A percentile compares a stretch with the other conserved stretches of the same genome.
These are phyloP conservation scores for Anthracocystis walkeri DNA, from an alignment of 1,284 basidiomycete genomes.

Conservation along the genomic window DNA sequence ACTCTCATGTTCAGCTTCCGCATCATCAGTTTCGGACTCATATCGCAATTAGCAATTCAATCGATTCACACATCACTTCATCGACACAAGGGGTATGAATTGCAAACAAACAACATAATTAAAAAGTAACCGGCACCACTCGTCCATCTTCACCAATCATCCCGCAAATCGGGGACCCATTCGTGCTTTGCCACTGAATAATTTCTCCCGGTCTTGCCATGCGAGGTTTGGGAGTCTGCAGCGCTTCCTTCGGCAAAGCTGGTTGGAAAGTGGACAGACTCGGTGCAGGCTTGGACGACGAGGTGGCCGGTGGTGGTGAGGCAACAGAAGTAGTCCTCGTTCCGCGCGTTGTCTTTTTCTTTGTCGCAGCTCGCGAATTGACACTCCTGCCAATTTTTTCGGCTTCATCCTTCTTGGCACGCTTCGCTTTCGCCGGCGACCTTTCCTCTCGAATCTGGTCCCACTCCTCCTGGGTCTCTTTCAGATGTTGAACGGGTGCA, in stretches of 20 bases:
- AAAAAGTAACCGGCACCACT: conserved; percentile 31
- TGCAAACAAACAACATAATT: not conserved
- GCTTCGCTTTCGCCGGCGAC: conserved; percentile 29
- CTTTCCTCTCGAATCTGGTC: conserved; percentile 46
- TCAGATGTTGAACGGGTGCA: conserved; percentile 34
- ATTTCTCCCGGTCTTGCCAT: conserved; percentile 51
- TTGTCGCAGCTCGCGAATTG: conserved; percentile 12
- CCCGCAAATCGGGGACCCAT: conserved; percentile 57
- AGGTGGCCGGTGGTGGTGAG: conserved; percentile 10
- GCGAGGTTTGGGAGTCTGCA: conserved; percentile 38
- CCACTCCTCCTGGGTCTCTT: conserved; percentile 48
- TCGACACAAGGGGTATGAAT: conserved; percentile 7
- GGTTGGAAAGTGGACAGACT: conserved; percentile 41
- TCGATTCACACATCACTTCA: not conserved
- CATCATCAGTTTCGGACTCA: conserved; percentile 3
- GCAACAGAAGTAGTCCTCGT: not conserved
- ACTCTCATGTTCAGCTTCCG: not conserved
- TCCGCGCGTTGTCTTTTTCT: conserved; percentile 18
- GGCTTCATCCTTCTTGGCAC: conserved; percentile 29
- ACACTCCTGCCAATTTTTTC: conserved; percentile 5
- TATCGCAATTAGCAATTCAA: conserved; percentile 3
- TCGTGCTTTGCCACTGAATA: conserved; percentile 52
- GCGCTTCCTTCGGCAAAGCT: conserved; percentile 28
- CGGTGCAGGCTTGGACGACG: conserved; percentile 33
- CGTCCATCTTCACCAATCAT: conserved; percentile 52